Percentiles rank a stretch among this genome's conserved stretches.
These are phyloP conservation scores for Arbutus unedo DNA, from an alignment of 148 eudicot species.

Conservation along the genomic window DNA sequence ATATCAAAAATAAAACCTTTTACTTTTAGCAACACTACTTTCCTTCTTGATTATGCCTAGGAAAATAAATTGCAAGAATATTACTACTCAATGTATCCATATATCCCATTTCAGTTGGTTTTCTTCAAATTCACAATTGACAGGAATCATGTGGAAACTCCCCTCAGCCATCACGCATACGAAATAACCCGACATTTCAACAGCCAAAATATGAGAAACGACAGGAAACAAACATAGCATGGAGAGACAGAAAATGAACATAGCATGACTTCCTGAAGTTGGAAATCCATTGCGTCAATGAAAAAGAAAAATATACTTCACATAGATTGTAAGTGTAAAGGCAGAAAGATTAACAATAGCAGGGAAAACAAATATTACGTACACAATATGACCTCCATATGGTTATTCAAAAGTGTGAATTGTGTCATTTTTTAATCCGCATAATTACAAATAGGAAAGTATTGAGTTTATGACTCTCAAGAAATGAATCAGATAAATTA, in stretches of 20 bases:
- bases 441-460: not conserved
- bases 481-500: not conserved
- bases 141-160: not conserved
- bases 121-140: not conserved
- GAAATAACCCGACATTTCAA: not conserved
- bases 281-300: not conserved
- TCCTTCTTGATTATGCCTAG: not conserved
- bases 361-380: no score
- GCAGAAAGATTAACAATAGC: not conserved
- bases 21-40: not conserved
- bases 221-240: not conserved
- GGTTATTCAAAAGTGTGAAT: no score
- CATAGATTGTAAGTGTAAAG: not conserved
- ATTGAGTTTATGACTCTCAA: not conserved
- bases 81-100: not conserved
- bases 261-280: not conserved
- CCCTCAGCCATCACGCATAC: not conserved
- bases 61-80: not conserved
- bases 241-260: not conserved
- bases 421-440: not conserved
- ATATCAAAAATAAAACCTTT: not conserved
- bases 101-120: not conserved
- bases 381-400: not conserved
- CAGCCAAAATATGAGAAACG: not conserved
- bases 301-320: not conserved